Conservation (phyloP, 2,329 filamentous ascomycete species). For the Aspergillus fijiensis region DNA sequence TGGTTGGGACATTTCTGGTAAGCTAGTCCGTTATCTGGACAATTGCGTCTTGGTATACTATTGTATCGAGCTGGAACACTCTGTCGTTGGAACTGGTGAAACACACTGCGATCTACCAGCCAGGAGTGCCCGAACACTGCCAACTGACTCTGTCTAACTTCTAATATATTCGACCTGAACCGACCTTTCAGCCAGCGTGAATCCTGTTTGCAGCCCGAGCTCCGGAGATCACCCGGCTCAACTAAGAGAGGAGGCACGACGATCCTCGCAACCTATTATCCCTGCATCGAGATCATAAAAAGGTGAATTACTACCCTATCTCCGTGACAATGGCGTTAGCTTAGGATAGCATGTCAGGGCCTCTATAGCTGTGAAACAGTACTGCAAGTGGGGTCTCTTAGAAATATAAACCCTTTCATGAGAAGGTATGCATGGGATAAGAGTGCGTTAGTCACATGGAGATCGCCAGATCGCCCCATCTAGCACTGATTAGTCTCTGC, state of each 20-base stretch:
- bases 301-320: too few species aligned
- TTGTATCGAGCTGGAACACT: too few species aligned
- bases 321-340: too few species aligned
- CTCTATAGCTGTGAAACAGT: too few species aligned
- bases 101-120: not conserved
- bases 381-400: too few species aligned
- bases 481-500: not conserved
- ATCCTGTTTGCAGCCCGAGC: not conserved
- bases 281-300: too few species aligned
- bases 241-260: not conserved
- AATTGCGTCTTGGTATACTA: too few species aligned
- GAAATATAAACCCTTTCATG: not conserved
- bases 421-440: not conserved
- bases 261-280: not conserved
- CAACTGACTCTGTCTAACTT: not conserved
- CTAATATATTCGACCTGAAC: not conserved
- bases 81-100: not conserved
- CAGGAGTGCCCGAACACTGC: not conserved
- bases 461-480: not conserved
- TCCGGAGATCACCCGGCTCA: not conserved
- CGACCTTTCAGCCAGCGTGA: not conserved
- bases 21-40: too few species aligned
- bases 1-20: too few species aligned
- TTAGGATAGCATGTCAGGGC: too few species aligned
- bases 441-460: not conserved